phyloP scores from a whole-genome alignment of 2,329 filamentous ascomycete species.

The Monilinia fructigena region DNA sequence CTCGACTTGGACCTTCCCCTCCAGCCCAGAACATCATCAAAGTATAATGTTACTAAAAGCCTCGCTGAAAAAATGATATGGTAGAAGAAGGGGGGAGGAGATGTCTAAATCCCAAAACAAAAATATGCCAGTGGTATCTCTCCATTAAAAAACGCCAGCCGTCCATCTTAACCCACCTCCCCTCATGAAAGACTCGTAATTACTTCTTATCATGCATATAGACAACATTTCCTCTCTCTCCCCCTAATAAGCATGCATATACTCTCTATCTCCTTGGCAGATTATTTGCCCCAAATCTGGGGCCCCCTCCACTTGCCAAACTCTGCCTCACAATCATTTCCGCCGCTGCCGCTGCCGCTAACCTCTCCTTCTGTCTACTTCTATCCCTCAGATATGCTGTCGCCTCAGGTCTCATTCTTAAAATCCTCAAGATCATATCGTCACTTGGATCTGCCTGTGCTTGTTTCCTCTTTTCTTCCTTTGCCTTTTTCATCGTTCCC shows the following conservation, averaged over 20 bases:
- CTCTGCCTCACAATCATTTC: slow-evolving; percentile 95
- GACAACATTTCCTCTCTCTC: background rate
- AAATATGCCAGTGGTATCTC: slow-evolving; percentile 18
- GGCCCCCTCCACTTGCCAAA: slow-evolving; percentile 56
- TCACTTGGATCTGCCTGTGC: slow-evolving; percentile 95
- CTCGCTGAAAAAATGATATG: too few species aligned
- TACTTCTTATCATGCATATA: slow-evolving; percentile 5
- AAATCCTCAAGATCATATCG: slow-evolving; percentile 94
- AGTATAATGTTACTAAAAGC: too few species aligned
- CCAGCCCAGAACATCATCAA: too few species aligned
- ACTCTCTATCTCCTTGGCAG: slow-evolving; percentile 35
- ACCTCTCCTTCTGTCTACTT: slow-evolving; percentile 88
- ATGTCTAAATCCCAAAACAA: slow-evolving; percentile 6
- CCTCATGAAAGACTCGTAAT: slow-evolving; percentile 9
- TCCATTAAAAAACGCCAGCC: slow-evolving; percentile 13
- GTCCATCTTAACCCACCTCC: slow-evolving; percentile 4
- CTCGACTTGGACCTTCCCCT: too few species aligned
- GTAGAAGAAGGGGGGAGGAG: background rate
- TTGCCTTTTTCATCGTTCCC: slow-evolving; percentile 92
- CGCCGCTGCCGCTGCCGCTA: slow-evolving; percentile 85
- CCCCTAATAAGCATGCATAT: too few species aligned
- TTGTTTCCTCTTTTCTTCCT: slow-evolving; percentile 93
- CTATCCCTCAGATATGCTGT: slow-evolving; percentile 83
- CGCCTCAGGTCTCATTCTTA: slow-evolving; percentile 93
- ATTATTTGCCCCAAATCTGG: slow-evolving; percentile 41